Evolutionary conservation across 768 basidiomycete genomes (phyloP), one percentile per base, ranked within the genome.

Genomic region (Boletales sp.): DNA sequence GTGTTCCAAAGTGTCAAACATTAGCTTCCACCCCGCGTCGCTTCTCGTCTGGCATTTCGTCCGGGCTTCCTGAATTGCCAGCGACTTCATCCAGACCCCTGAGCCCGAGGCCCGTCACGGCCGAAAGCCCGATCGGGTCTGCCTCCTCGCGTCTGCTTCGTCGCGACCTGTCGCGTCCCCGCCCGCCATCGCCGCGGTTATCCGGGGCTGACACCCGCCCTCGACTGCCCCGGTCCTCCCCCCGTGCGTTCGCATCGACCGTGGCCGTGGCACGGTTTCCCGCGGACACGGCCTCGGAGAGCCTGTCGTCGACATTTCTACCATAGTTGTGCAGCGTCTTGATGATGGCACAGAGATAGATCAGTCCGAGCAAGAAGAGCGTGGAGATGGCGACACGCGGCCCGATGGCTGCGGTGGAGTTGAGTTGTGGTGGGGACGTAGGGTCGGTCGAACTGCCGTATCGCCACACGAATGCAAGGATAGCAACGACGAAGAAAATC

Each of bases 401-500:
- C 3, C 71, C 79, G 5, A 85, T 64, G 1, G 73, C 76, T 5
- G 70, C 73, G 0, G 49, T 50, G 0, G 69, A 56, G 5, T 69
- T 64, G 0, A 83, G 71, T 8, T 70, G 69, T 12, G 60, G 53
- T 2, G 72, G 70, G 9, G 54, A 54, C 3, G 61, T 40, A 2
- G 61, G 57, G 40, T 85, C 78, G 12, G 63, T 35, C 2, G 69
- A 68, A 0, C 80, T 75, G 14, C 83, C 85, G 0, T 77, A 77
- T 37, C 81, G 73, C 86, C 84, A 87, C 45, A 86, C 74, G 53
- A 79, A 89, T 8, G 81, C 75, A 30, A 86, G 71, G 56, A 89
- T 84, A 12, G 83, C 72, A 4, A 74, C 59, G 52, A 84, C 64
- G 64, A 87, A 87, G 45, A 81, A 72, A 5, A 86, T 70, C 76